A percentile compares a stretch with the other conserved stretches of the same genome.
Evolutionary conservation across 805 yeast genomes (phyloP).

Genomic region (Metschnikowia proteae): DNA sequence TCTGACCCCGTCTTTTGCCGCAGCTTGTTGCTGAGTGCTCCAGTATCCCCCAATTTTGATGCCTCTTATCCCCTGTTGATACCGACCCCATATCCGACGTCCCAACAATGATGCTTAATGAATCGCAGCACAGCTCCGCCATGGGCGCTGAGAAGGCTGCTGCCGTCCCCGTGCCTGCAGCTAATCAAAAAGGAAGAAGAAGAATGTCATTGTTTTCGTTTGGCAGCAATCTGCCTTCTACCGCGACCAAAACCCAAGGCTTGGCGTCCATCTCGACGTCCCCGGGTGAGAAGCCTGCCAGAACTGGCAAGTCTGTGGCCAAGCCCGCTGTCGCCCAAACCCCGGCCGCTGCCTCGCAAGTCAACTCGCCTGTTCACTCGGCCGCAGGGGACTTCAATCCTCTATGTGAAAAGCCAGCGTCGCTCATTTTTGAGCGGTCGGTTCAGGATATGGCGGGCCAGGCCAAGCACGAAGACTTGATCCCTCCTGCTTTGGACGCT

Average conservation of each 20-base stretch:
- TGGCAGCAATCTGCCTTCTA: slow-evolving; percentile 13
- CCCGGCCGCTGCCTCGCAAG: slow-evolving; percentile 6
- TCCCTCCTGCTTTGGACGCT: slow-evolving; percentile 76
- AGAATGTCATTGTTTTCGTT: slow-evolving; percentile 26
- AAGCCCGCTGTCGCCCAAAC: slow-evolving; percentile 1
- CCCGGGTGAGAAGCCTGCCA: slow-evolving; percentile 5
- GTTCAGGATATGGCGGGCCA: slow-evolving; percentile 34
- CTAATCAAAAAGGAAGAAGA: slow-evolving; percentile 13
- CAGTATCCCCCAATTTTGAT: neutral
- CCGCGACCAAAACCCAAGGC: slow-evolving; percentile 8
- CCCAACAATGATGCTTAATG: neutral
- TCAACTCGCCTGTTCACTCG: slow-evolving; percentile 14
- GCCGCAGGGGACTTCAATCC: slow-evolving; percentile 14
- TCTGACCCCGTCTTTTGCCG: neutral
- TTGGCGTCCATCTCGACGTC: slow-evolving; percentile 17
- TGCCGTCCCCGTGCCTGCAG: slow-evolving; percentile 1
- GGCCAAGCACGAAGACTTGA: slow-evolving; percentile 55
- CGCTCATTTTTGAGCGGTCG: slow-evolving; percentile 39
- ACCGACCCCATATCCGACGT: neutral
- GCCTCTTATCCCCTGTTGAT: neutral
- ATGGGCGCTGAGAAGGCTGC: neutral
- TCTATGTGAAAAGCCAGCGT: slow-evolving; percentile 20
- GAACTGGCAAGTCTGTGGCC: neutral
- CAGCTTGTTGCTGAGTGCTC: neutral
- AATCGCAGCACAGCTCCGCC: slow-evolving; percentile 1